A percentile compares a stretch with the other conserved stretches of the same genome.
phyloP scores from a whole-genome alignment of 164 flowering plant species.

The Pachysandra terminalis region DNA sequence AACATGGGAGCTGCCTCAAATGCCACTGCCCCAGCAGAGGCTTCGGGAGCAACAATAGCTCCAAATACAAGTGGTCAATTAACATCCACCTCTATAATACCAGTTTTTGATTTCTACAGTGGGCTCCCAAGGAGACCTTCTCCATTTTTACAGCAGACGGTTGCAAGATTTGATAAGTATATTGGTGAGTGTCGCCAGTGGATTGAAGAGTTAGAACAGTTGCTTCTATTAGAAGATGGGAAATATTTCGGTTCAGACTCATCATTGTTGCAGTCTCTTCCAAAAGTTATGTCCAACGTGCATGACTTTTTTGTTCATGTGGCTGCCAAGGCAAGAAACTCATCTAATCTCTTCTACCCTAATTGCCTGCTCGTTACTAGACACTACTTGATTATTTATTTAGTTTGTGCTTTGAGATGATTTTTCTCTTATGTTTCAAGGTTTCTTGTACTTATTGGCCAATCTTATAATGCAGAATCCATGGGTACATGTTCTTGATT shows the following conservation, averaged over 20 bases:
- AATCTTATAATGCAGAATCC: background rate
- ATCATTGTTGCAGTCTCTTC: slow-evolving; percentile 78
- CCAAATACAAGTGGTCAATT: slow-evolving; percentile 44
- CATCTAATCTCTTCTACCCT: background rate
- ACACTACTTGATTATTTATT: too few species aligned
- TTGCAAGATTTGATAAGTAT: slow-evolving; percentile 80
- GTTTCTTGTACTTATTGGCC: background rate
- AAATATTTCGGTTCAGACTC: slow-evolving; percentile 35
- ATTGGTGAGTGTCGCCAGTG: slow-evolving; percentile 81
- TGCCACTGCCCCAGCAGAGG: slow-evolving; percentile 48
- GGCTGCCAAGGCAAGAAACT: slow-evolving; percentile 89
- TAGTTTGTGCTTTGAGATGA: background rate
- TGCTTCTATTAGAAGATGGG: slow-evolving; percentile 58
- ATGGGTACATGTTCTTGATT: background rate
- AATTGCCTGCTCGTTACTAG: too few species aligned
- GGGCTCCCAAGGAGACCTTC: slow-evolving; percentile 92
- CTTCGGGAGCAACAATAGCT: slow-evolving; percentile 42
- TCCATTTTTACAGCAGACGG: slow-evolving; percentile 75
- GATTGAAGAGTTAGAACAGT: slow-evolving; percentile 94
- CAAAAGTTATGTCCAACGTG: slow-evolving; percentile 88
- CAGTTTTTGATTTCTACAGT: slow-evolving; percentile 79
- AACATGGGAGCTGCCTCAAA: slow-evolving; percentile 37
- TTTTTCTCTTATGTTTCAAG: background rate
- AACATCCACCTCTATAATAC: slow-evolving; percentile 44
- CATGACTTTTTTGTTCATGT: slow-evolving; percentile 96